A percentile compares a stretch with the other conserved stretches of the same genome.
phyloP scores from a whole-genome alignment of 2,329 filamentous ascomycete species.

The Dothideomycetidae sp. region DNA sequence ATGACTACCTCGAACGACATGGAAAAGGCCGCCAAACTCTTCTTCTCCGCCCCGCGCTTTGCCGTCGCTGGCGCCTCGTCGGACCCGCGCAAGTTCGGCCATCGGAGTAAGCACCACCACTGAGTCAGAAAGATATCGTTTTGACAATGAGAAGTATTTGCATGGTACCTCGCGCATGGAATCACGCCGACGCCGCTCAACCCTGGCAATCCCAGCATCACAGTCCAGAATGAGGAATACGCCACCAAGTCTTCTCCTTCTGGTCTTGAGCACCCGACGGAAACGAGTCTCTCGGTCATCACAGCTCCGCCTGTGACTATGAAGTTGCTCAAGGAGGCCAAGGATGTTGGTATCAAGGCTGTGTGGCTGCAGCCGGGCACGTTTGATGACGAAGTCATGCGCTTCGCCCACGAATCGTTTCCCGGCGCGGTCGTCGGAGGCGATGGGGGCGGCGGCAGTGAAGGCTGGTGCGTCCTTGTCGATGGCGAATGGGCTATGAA shows the following conservation, averaged over 20 bases:
- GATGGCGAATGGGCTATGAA: constrained; percentile 57
- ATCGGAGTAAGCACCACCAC: constrained; percentile 50
- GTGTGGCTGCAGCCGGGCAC: constrained; percentile 88
- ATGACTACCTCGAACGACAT: constrained; percentile 27
- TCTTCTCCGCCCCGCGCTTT: constrained; percentile 68
- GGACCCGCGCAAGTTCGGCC: constrained; percentile 72
- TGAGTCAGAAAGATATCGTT: neutral
- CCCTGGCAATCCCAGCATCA: constrained; percentile 51
- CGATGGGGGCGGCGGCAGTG: constrained; percentile 50
- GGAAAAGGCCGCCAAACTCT: constrained; percentile 57
- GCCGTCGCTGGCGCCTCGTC: constrained; percentile 84
- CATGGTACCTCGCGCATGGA: constrained; percentile 68
- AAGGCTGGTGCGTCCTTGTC: constrained; percentile 80
- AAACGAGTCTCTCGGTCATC: constrained; percentile 72
- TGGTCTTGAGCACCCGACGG: constrained; percentile 48
- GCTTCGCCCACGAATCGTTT: constrained; percentile 56
- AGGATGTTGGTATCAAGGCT: constrained; percentile 53
- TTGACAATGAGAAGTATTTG: constrained; percentile 49
- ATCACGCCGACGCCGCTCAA: constrained; percentile 76
- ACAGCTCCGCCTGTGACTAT: constrained; percentile 70
- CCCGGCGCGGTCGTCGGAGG: constrained; percentile 51
- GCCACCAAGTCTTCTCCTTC: constrained; percentile 51
- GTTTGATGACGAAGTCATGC: constrained; percentile 62
- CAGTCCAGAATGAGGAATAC: constrained; percentile 45
- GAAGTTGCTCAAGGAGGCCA: constrained; percentile 62